phyloP scores from a whole-genome alignment of 768 basidiomycete genomes.

The Russula vinacea region DNA sequence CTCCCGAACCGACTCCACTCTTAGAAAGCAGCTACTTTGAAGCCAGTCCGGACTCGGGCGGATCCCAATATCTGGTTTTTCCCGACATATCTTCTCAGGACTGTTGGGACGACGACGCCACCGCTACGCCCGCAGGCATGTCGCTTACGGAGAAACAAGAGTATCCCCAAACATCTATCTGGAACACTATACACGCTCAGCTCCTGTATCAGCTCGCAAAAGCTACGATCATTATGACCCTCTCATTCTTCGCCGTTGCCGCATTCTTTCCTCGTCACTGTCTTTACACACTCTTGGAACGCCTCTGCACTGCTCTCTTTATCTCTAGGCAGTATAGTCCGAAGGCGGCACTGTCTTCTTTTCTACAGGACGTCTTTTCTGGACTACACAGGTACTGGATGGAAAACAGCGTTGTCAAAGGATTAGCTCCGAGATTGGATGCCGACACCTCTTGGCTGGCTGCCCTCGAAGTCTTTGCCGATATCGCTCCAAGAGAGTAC shows the following conservation, averaged over 20 bases:
- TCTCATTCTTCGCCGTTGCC: slow-evolving; percentile 18
- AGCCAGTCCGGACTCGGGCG: background rate
- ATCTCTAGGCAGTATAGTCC: slow-evolving; percentile 12
- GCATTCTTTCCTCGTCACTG: slow-evolving; percentile 8
- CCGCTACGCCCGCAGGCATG: background rate
- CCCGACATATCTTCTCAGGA: background rate
- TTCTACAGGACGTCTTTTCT: slow-evolving; percentile 17
- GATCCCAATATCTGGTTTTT: slow-evolving; percentile 10
- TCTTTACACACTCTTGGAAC: slow-evolving; percentile 14
- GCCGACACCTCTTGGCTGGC: background rate
- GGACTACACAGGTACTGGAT: slow-evolving; percentile 23
- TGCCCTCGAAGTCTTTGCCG: background rate
- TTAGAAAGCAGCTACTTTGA: background rate
- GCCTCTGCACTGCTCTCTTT: slow-evolving; percentile 18
- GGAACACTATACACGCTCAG: slow-evolving; percentile 4
- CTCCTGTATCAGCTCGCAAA: slow-evolving; percentile 20
- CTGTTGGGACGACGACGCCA: background rate
- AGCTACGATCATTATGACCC: slow-evolving; percentile 14
- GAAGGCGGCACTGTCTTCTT: slow-evolving; percentile 19
- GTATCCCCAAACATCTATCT: slow-evolving; percentile 12
- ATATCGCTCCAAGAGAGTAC: background rate
- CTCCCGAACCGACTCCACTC: background rate
- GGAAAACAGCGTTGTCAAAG: slow-evolving; percentile 6
- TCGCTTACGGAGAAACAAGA: slow-evolving; percentile 10
- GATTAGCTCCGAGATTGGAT: background rate